Evolutionary conservation across 2,329 filamentous ascomycete species (phyloP).

Genomic region (Drechslera avenae): DNA sequence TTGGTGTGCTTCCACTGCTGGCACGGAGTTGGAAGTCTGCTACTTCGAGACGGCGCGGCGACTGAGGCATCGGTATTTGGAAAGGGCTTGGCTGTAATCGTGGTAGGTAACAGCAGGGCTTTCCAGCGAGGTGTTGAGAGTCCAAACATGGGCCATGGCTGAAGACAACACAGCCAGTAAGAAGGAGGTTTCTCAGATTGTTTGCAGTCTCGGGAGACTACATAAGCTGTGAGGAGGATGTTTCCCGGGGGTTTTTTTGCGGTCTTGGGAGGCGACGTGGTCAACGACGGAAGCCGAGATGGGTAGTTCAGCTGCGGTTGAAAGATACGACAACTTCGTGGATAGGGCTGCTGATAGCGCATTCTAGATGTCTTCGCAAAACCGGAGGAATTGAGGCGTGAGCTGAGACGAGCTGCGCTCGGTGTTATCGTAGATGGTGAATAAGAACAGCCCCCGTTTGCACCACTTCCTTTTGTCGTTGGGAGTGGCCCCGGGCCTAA

Average conservation of each 20-base stretch:
- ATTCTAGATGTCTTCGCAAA: background rate
- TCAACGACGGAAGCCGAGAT: background rate
- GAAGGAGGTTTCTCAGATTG: background rate
- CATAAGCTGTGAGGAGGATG: background rate
- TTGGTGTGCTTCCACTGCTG: background rate
- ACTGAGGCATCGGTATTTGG: background rate
- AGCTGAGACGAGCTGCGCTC: background rate
- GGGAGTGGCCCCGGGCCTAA: slow-evolving; percentile 5
- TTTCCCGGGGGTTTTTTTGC: background rate
- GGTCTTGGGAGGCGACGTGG: background rate
- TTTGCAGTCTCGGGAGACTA: background rate
- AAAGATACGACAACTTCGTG: background rate
- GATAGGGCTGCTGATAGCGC: background rate
- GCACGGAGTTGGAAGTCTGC: background rate
- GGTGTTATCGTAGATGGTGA: background rate
- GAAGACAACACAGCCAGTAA: background rate
- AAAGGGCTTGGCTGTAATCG: background rate
- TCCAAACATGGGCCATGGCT: background rate
- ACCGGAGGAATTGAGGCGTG: background rate
- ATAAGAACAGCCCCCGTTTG: slow-evolving; percentile 1
- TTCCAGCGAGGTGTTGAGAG: background rate
- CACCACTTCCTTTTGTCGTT: slow-evolving; percentile 1
- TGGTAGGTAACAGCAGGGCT: too few species aligned
- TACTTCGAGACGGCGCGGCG: background rate
- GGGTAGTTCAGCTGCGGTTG: background rate